These are phyloP conservation scores for carrot (Daucus carota) DNA, from an alignment of 129 eudicot genomes.

Conservation along the genomic window DH1_v3.0 NC_030383.2:6066001-6066500, in stretches of 20 bases:
- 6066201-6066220: slow-evolving; percentile 34
- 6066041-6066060: slow-evolving; percentile 92
- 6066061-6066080: slow-evolving; percentile 71
- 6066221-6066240: slow-evolving; percentile 52
- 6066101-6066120: slow-evolving; percentile 91
- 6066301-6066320: slow-evolving; percentile 21
- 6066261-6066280: slow-evolving; percentile 20
- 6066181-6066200: slow-evolving; percentile 68
- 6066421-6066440: too few species aligned
- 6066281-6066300: neutral
- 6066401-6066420: too few species aligned
- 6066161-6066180: slow-evolving; percentile 75
- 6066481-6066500: too few species aligned
- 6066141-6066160: slow-evolving; percentile 54
- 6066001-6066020: slow-evolving; percentile 46
- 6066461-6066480: too few species aligned
- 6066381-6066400: too few species aligned
- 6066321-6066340: neutral
- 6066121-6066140: slow-evolving; percentile 81
- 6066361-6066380: neutral
- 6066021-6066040: slow-evolving; percentile 68
- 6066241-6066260: slow-evolving; percentile 41
- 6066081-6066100: slow-evolving; percentile 91
- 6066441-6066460: too few species aligned
- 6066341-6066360: neutral